These are phyloP conservation scores for Hysterangium stoloniferum DNA, from an alignment of 768 basidiomycete genomes.

Conservation along the genomic window DNA sequence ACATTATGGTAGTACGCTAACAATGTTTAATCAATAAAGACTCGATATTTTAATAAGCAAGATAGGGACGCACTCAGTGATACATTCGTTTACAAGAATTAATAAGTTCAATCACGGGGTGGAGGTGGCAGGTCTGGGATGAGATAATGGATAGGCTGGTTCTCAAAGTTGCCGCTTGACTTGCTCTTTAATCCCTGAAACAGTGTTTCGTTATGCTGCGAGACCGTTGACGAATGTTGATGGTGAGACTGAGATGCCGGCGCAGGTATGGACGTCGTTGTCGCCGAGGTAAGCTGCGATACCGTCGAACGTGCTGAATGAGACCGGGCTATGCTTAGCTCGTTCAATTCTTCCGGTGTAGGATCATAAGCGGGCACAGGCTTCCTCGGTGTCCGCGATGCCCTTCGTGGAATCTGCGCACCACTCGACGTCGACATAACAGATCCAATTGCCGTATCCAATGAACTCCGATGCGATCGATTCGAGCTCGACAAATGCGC, in stretches of 20 bases:
- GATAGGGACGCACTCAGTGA: no score
- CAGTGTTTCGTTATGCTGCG: background rate
- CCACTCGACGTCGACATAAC: background rate
- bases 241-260: background rate
- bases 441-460: background rate
- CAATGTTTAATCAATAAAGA: no score
- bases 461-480: background rate
- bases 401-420: constrained; percentile 7
- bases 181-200: constrained; percentile 30
- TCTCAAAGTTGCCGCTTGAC: constrained; percentile 32
- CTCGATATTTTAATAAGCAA: no score
- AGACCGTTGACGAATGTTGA: no score
- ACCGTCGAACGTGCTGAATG: constrained; percentile 3
- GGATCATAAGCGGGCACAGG: constrained; percentile 49
- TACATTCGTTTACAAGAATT: no score
- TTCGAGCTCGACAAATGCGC: background rate
- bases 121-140: constrained; percentile 50
- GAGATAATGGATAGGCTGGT: constrained; percentile 45
- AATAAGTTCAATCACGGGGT: no score
- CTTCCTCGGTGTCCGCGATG: constrained; percentile 36
- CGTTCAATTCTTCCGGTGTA: constrained; percentile 8
- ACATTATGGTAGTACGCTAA: no score
- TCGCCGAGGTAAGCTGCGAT: background rate
- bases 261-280: background rate
- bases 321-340: background rate